A percentile compares a stretch with the other conserved stretches of the same genome.
These are phyloP conservation scores for Shiraia sp. DNA, from an alignment of 2,329 filamentous ascomycete species.

Conservation along the genomic window DNA sequence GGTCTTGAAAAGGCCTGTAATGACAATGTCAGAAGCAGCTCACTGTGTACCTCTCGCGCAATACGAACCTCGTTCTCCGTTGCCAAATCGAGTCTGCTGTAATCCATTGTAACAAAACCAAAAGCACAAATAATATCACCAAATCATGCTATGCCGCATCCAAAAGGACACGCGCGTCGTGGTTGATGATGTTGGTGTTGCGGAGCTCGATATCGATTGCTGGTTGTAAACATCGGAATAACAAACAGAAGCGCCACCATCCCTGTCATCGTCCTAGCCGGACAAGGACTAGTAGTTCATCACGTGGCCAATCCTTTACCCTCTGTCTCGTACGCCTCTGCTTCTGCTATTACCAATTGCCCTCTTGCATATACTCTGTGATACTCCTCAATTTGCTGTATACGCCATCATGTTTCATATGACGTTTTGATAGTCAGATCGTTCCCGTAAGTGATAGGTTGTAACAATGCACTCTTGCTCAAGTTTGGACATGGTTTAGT, in stretches of 20 bases:
- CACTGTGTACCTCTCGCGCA: neutral
- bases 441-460: too few species aligned
- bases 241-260: constrained; percentile 3
- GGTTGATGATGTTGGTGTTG: constrained; percentile 17
- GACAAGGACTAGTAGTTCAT: neutral
- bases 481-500: too few species aligned
- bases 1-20: constrained; percentile 29
- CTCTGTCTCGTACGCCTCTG: too few species aligned
- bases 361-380: too few species aligned
- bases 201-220: constrained; percentile 1
- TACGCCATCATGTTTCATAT: neutral
- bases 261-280: constrained; percentile 5
- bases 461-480: too few species aligned
- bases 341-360: too few species aligned
- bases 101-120: constrained; percentile 6
- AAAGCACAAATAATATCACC: constrained; percentile 23
- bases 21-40: constrained; percentile 16
- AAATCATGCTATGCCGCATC: constrained; percentile 22
- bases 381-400: too few species aligned
- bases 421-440: too few species aligned
- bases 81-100: constrained; percentile 22
- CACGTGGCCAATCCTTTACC: too few species aligned
- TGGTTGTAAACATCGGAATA: constrained; percentile 5
- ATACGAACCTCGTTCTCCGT: constrained; percentile 38
- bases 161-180: constrained; percentile 18